A percentile compares a stretch with the other conserved stretches of the same genome.
Conservation (phyloP, 2,329 filamentous ascomycete genomes). For the Knufia fluminis region DNA sequence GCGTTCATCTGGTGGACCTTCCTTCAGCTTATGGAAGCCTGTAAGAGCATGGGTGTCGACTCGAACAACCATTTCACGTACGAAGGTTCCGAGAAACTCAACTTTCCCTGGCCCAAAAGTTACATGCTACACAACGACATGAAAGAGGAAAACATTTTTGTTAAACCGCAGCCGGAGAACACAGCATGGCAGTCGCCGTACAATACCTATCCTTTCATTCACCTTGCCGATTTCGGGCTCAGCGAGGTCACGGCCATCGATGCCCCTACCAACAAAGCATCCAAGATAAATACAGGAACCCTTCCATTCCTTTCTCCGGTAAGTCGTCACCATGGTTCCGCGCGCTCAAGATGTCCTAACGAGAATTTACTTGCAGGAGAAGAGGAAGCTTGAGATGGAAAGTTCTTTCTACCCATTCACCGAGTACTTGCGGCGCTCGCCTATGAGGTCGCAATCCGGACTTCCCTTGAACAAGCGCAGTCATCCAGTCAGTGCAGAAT, state of each 20-base stretch:
- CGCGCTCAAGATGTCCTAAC: background rate
- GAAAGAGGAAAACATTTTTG: constrained; percentile 8
- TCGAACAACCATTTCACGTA: background rate
- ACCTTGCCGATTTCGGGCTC: constrained; percentile 17
- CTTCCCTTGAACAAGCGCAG: background rate
- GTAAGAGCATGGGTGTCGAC: constrained; percentile 2
- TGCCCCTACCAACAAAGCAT: background rate
- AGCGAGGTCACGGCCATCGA: constrained; percentile 11
- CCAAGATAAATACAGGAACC: background rate
- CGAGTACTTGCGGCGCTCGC: background rate
- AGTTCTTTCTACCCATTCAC: background rate
- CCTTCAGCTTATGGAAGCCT: constrained; percentile 11
- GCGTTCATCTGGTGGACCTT: constrained; percentile 18
- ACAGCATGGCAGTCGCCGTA: background rate
- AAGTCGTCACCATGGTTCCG: background rate
- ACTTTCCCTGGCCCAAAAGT: background rate
- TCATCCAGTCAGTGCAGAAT: background rate
- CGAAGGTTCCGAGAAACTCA: constrained; percentile 7
- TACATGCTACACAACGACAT: constrained; percentile 17
- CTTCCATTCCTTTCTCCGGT: constrained; percentile 7
- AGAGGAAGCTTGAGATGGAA: background rate
- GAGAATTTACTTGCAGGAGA: background rate
- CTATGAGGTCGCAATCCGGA: background rate
- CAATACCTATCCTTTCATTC: constrained; percentile 12
- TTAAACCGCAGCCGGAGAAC: background rate